Evolutionary conservation across 148 eudicot species (phyloP), one percentile per base, ranked within the genome.

Genomic region (Rhododendron vialii): DNA sequence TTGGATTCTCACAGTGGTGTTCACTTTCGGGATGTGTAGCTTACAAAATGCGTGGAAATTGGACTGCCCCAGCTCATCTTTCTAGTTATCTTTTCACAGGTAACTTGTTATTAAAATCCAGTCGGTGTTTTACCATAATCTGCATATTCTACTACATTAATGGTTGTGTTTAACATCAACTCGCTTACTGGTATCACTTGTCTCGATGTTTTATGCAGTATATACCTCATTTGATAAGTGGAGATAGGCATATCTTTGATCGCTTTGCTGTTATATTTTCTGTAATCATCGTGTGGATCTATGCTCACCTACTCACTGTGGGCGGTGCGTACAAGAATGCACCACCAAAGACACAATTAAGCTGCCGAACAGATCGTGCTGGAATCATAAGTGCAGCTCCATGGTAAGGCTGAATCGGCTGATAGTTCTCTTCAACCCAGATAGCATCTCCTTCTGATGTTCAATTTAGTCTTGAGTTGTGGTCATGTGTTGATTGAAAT

Each of bases 351-450:
- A 95, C 99, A 78, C 98, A 97, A 86, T 0, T 80, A 50, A 95
- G 98, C 86, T 97, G 99, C 87, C 89, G 99, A 89, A 94, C 96
- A 53, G 99, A 97, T 86, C 98, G 96, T 86, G 93, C 99, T 87
- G 98, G 96, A 87, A 88, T 97, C 48, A 93, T 95, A 47, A 83
- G 93, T 59, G 94, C 88, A 38, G 94, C 99, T 83, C 92, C 95
- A 24, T 97, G 99, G 99, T 95, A 93, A 88, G 89, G n/a, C 50
- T 33, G 45, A 41, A 41, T 41, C 7, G 45, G 45, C 45, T 48
- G 38, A 45, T 30, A 80, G 9, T 59, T 55, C 33, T 81, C 71
- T 22, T 38, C 28, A 53, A 55, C 8, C 7, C 24, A 80, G 61
- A 80, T 0, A 11, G 30, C 81, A 22, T 78, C 51, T 78, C 41